A percentile compares a stretch with the other conserved stretches of the same genome.
Conservation (phyloP, 2,329 filamentous ascomycete species). For the Xenoacremonium recifei region DNA sequence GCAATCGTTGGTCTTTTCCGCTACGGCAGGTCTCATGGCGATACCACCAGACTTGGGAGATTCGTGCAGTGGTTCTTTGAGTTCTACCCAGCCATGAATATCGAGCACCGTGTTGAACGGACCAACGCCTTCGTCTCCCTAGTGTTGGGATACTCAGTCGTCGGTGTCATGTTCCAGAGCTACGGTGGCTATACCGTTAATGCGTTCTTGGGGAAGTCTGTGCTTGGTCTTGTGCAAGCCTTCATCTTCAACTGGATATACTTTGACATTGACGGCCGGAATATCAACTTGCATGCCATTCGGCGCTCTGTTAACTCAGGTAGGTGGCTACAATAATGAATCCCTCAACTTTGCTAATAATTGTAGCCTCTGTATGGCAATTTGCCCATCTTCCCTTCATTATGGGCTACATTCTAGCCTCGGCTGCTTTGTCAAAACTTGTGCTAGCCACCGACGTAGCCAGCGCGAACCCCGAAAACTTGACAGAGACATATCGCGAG, state of each 20-base stretch:
- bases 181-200: conserved; percentile 43
- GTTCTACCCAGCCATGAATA: conserved; percentile 61
- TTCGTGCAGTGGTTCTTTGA: conserved; percentile 45
- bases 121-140: conserved; percentile 64
- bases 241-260: conserved; percentile 63
- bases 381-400: conserved; percentile 60
- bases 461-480: conserved; percentile 43
- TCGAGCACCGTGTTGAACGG: conserved; percentile 64
- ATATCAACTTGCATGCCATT: conserved; percentile 60
- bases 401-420: conserved; percentile 60
- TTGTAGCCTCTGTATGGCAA: conserved; percentile 50
- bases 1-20: conserved; percentile 41
- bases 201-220: conserved; percentile 61
- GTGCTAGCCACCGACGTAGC: conserved; percentile 57
- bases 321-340: conserved; percentile 19
- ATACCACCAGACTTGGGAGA: conserved; percentile 18
- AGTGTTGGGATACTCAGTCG: conserved; percentile 63
- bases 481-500: conserved; percentile 50
- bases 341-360: conserved; percentile 6
- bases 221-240: conserved; percentile 56
- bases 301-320: conserved; percentile 46
- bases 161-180: conserved; percentile 60
- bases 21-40: conserved; percentile 19
- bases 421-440: conserved; percentile 55
- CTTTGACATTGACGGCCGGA: conserved; percentile 59